These are phyloP conservation scores for Wickerhamiella spandovensis DNA, from an alignment of 805 yeast species.

Conservation along the genomic window DNA sequence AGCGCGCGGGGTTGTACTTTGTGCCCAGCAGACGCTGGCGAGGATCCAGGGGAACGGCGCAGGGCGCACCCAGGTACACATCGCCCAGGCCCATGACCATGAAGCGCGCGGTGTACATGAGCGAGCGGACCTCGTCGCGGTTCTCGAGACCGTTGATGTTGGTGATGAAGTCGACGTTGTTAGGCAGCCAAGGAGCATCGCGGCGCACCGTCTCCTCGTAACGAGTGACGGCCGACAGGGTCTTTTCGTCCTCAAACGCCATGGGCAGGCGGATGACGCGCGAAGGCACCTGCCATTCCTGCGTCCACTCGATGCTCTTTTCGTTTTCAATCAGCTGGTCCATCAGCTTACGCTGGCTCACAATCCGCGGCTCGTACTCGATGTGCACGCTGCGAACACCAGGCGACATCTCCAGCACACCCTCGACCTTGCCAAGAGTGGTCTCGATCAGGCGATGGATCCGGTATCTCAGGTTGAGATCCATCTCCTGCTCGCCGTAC, in stretches of 20 bases:
- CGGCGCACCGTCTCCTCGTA: slow-evolving; percentile 88
- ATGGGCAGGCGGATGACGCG: slow-evolving; percentile 77
- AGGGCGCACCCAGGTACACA: slow-evolving; percentile 95
- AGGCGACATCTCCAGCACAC: slow-evolving; percentile 90
- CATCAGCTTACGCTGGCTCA: slow-evolving; percentile 50
- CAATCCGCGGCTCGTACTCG: slow-evolving; percentile 56
- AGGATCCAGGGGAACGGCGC: slow-evolving; percentile 97
- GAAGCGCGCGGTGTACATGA: slow-evolving; percentile 81
- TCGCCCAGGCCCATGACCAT: slow-evolving; percentile 93
- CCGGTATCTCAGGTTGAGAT: slow-evolving; percentile 72
- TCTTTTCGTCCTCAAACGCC: slow-evolving; percentile 90
- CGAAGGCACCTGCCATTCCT: slow-evolving; percentile 73
- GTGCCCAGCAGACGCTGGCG: slow-evolving; percentile 86
- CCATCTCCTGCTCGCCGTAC: slow-evolving; percentile 82
- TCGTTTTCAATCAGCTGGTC: slow-evolving; percentile 61
- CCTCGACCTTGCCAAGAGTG: slow-evolving; percentile 52
- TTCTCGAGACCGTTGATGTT: slow-evolving; percentile 62
- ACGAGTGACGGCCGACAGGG: slow-evolving; percentile 79
- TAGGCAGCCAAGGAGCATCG: slow-evolving; percentile 95
- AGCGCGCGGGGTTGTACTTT: slow-evolving; percentile 91
- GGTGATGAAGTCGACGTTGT: slow-evolving; percentile 91
- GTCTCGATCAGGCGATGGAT: slow-evolving; percentile 68
- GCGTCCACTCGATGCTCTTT: slow-evolving; percentile 38
- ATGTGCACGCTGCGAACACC: slow-evolving; percentile 92
- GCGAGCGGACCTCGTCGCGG: slow-evolving; percentile 62